phyloP scores from a whole-genome alignment of 1,284 basidiomycete species.

The Fomitopsis palustris region DNA sequence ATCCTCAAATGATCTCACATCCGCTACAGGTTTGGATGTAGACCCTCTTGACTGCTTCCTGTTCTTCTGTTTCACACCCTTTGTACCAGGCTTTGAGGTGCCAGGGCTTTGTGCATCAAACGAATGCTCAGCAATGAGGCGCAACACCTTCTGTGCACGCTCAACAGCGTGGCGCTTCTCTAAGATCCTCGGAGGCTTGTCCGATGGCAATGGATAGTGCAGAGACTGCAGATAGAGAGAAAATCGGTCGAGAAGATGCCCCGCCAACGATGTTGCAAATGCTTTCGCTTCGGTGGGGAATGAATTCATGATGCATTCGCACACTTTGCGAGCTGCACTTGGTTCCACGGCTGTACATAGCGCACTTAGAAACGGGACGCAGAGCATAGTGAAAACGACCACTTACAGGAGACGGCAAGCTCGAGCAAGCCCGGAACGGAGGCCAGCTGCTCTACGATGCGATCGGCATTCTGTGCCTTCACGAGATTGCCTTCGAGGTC shows the following conservation, averaged over 20 bases:
- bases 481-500: not conserved
- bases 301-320: not conserved
- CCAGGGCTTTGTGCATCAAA: not conserved
- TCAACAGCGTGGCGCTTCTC: not conserved
- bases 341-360: not conserved
- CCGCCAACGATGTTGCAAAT: not conserved
- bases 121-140: not conserved
- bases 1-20: slow-evolving; percentile 23
- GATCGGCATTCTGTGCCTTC: not conserved
- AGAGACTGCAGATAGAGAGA: not conserved
- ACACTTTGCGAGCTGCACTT: not conserved
- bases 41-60: not conserved
- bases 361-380: not conserved
- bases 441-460: not conserved
- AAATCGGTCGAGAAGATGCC: not conserved
- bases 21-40: slow-evolving; percentile 4
- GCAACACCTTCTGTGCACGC: not conserved
- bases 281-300: not conserved
- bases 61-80: not conserved
- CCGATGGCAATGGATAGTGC: not conserved
- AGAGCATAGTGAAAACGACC: too few species aligned
- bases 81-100: not conserved
- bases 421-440: not conserved
- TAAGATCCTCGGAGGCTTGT: not conserved
- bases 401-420: not conserved